Percentiles rank a stretch among this genome's conserved stretches.
These are phyloP conservation scores for Rhododendron ovatum DNA, from an alignment of 148 eudicot genomes.

Conservation along the genomic window DNA sequence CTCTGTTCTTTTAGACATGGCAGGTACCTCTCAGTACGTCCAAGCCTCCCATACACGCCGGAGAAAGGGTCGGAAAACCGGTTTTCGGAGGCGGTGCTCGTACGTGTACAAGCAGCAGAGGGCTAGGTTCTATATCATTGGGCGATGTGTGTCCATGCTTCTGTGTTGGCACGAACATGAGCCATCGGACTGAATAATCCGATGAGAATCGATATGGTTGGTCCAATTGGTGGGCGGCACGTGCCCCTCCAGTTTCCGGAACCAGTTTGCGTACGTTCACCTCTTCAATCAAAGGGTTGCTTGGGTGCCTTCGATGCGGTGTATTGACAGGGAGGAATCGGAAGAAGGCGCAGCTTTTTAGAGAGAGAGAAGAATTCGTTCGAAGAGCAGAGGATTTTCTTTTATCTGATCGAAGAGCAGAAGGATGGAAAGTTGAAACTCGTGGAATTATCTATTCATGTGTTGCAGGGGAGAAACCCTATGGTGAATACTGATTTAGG, in stretches of 20 bases:
- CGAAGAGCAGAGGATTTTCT: background rate
- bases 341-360: background rate
- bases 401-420: background rate
- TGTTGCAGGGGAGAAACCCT: too few relatives aligned
- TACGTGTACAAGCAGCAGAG: constrained; percentile 47
- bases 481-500: background rate
- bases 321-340: background rate
- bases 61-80: constrained; percentile 22
- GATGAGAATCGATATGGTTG: background rate
- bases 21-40: background rate
- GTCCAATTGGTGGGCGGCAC: background rate
- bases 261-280: background rate
- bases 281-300: background rate
- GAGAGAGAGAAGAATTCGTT: background rate
- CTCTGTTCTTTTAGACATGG: background rate
- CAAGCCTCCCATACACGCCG: background rate
- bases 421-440: background rate
- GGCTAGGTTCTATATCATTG: constrained; percentile 56
- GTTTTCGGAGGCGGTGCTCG: constrained; percentile 35
- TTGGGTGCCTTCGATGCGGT: background rate
- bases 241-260: background rate
- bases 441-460: background rate
- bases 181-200: constrained; percentile 2
- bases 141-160: constrained; percentile 66
- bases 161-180: constrained; percentile 60